Base-by-base conservation (phyloP, 2,329 filamentous ascomycete genomes). In the Sordariomycetes sp. region DNA sequence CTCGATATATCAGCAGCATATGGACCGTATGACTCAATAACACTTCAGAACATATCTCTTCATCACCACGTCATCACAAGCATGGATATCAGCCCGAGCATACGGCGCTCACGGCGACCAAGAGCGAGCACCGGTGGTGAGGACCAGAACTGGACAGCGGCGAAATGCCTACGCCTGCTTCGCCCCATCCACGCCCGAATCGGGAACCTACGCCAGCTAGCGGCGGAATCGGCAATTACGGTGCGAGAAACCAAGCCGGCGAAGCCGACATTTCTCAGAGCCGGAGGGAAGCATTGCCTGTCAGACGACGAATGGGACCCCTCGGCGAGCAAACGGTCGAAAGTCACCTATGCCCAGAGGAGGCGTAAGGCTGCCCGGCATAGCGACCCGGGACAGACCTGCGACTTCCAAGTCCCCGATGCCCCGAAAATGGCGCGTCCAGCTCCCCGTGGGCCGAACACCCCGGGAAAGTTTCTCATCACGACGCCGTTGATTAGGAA, bases 141-240 rank as follows among this genome's bases (percentile, higher is more conserved):
- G 39, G 56, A 62, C 51, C 69, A 70, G 52, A 67, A 66, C 13
- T 79, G 76, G 76, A 78, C 74, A 4, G 72, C 76, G 5, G 69
- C 73, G 54, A 67, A 74, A 57, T 79, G 76, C 52, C 71, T 74
- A 53, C 69, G 74, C 2, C 63, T 77, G 6, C 68, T 79, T 20
- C 73, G 75, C 2, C 76, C 76, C 36, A 63, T 79, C 0, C 69
- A 76, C 34, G 69, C 72, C 8, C 71, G 75, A 10, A 61, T 78
- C 25, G 51, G 51, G 4, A 57, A 57, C 24, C n/a, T 57, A 10
- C 56, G 56, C 20, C 51, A 56, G 32, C 15, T 56, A n/a, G 20
- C 50, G 4, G 48, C 28, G 20, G 55, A 56, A 25, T 35, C 48
- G 7, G 55, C 55, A 2, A n/a, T 56, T 2, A 22, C 25, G n/a